Evolutionary conservation across 352 stramenopile species (phyloP).

Genomic region (Hyaloperonospora arabidopsidis): DNA sequence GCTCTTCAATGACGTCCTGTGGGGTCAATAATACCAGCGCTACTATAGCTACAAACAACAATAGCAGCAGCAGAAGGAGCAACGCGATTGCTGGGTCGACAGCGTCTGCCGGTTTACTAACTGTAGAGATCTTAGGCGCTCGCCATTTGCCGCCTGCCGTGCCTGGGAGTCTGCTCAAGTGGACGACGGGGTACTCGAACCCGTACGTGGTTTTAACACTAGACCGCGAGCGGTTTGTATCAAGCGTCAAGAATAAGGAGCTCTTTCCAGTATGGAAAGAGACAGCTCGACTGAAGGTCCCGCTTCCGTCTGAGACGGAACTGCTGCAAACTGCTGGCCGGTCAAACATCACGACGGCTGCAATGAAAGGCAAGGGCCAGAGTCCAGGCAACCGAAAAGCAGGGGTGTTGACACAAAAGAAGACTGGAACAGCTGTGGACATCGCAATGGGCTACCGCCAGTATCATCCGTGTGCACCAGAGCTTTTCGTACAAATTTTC

Average conservation of each 20-base stretch:
- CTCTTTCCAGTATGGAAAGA: constrained; percentile 68
- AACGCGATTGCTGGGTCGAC: not conserved
- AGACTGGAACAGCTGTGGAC: constrained; percentile 20
- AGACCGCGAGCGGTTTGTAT: constrained; percentile 45
- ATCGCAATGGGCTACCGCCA: constrained; percentile 25
- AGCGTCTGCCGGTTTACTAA: constrained; percentile 35
- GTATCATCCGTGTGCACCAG: constrained; percentile 49
- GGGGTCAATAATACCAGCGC: not conserved
- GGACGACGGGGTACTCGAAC: constrained; percentile 61
- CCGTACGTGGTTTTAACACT: constrained; percentile 56
- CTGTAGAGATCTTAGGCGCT: constrained; percentile 49
- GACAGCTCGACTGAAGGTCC: constrained; percentile 39
- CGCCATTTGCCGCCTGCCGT: constrained; percentile 54
- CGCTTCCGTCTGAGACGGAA: constrained; percentile 51
- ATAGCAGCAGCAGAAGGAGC: not conserved
- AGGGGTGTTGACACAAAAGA: constrained; percentile 7
- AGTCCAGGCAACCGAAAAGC: constrained; percentile 9
- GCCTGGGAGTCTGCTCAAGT: constrained; percentile 56
- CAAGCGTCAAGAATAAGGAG: constrained; percentile 37
- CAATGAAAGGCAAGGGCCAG: constrained; percentile 8
- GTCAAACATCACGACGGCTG: constrained; percentile 17
- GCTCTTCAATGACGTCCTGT: constrained; percentile 32
- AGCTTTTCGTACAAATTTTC: constrained; percentile 56
- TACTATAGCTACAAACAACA: constrained; percentile 3
- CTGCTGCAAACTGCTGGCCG: constrained; percentile 37